These are phyloP conservation scores for Pseudomassariella vexata DNA, from an alignment of 2,329 filamentous ascomycete species.

Conservation along the genomic window DNA sequence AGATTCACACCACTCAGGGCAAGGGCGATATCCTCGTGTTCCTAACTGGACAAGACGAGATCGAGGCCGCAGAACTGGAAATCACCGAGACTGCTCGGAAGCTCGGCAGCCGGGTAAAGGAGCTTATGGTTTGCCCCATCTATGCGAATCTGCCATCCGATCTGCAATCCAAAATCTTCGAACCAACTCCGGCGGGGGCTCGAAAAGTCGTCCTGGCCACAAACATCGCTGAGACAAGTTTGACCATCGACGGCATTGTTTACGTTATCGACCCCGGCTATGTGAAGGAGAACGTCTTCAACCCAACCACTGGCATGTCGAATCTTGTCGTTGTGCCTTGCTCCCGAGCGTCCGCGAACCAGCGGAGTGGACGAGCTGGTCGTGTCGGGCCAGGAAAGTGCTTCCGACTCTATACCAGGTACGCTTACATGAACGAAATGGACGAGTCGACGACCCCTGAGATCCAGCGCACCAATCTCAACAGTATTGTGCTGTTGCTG, in stretches of 20 bases:
- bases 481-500: conserved; percentile 74
- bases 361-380: conserved; percentile 86
- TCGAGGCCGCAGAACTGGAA: conserved; percentile 79
- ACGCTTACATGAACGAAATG: conserved; percentile 90
- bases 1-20: conserved; percentile 84
- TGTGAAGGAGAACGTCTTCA: conserved; percentile 93
- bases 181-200: conserved; percentile 77
- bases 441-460: conserved; percentile 89
- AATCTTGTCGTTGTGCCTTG: conserved; percentile 86
- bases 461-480: conserved; percentile 86
- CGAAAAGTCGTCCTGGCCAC: conserved; percentile 92
- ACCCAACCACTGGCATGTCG: conserved; percentile 86
- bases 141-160: conserved; percentile 92
- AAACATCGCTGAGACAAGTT: conserved; percentile 92
- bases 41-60: conserved; percentile 92
- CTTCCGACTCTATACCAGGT: conserved; percentile 90
- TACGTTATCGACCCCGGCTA: conserved; percentile 96
- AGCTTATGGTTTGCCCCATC: conserved; percentile 87
- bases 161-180: conserved; percentile 88
- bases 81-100: conserved; percentile 83
- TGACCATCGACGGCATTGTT: conserved; percentile 94
- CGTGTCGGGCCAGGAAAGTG: conserved; percentile 90
- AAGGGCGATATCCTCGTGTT: conserved; percentile 91
- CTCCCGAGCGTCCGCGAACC: conserved; percentile 86
- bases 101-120: conserved; percentile 75